phyloP scores from a whole-genome alignment of 1,284 basidiomycete species.

The Leccinum angustisporum region DNA sequence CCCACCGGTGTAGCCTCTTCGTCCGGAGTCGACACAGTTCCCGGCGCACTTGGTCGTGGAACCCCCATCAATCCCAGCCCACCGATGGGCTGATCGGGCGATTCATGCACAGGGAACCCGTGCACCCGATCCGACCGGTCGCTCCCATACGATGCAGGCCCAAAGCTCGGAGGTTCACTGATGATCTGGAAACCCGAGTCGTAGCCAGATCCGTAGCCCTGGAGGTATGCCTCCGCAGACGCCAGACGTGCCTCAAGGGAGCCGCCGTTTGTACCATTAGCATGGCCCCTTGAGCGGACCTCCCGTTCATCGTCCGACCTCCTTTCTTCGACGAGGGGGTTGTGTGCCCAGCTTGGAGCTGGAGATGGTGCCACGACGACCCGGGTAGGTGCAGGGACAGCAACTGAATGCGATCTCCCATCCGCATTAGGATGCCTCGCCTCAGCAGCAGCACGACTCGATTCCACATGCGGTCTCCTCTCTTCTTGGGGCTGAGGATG shows the following conservation, averaged over 20 bases:
- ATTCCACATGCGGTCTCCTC: slow-evolving; percentile 12
- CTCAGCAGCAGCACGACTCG: slow-evolving; percentile 14
- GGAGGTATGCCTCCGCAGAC: slow-evolving; percentile 31
- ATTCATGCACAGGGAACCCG: slow-evolving; percentile 31
- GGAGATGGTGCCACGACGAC: slow-evolving; percentile 20
- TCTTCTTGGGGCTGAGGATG: slow-evolving; percentile 16
- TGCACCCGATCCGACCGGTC: slow-evolving; percentile 20
- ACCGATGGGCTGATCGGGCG: slow-evolving; percentile 25
- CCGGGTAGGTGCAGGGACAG: slow-evolving; percentile 5
- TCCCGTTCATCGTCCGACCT: slow-evolving; percentile 35
- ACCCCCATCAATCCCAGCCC: slow-evolving; percentile 31
- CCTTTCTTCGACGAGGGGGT: slow-evolving; percentile 30
- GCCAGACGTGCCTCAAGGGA: slow-evolving; percentile 22
- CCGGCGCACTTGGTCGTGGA: slow-evolving; percentile 20
- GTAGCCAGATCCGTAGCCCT: slow-evolving; percentile 33
- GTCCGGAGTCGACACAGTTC: slow-evolving; percentile 31
- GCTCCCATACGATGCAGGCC: slow-evolving; percentile 24
- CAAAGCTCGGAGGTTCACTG: slow-evolving; percentile 15
- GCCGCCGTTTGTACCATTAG: slow-evolving; percentile 14
- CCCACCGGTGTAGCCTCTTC: slow-evolving; percentile 29
- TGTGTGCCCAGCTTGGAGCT: slow-evolving; percentile 33
- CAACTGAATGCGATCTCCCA: slow-evolving; percentile 13
- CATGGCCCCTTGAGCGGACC: slow-evolving; percentile 10
- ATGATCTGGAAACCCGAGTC: slow-evolving; percentile 25
- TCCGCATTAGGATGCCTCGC: slow-evolving; percentile 9